phyloP scores from a whole-genome alignment of 148 eudicot species.

The Beta vulgaris region DNA sequence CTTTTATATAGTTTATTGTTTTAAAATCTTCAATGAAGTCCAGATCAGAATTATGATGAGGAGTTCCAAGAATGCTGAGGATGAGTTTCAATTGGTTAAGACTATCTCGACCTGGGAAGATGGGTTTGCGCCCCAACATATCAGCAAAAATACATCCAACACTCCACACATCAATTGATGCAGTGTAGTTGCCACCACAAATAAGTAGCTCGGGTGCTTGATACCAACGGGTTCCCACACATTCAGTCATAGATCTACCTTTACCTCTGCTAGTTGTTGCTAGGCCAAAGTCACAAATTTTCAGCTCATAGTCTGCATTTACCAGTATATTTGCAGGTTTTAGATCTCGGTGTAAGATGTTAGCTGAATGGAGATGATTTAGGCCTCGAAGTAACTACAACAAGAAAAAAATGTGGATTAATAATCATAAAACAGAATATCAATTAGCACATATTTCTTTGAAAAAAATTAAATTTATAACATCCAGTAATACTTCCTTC shows the following conservation, averaged over 20 bases:
- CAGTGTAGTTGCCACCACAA: conserved; percentile 27
- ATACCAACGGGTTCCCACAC: conserved; percentile 46
- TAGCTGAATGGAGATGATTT: conserved; percentile 43
- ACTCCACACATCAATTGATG: conserved; percentile 48
- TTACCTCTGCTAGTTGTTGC: conserved; percentile 31
- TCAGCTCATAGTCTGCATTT: conserved; percentile 41
- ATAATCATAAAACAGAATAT: too few species aligned
- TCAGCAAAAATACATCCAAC: conserved; percentile 54
- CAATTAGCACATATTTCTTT: too few species aligned
- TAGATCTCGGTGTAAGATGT: conserved; percentile 48
- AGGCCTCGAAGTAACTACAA: conserved; percentile 24
- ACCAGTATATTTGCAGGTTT: conserved; percentile 48
- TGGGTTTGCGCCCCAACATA: conserved; percentile 34
- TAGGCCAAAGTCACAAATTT: conserved; percentile 50
- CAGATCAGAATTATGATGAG: conserved; percentile 22
- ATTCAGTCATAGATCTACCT: conserved; percentile 35
- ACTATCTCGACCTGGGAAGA: conserved; percentile 32
- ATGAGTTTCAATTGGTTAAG: conserved; percentile 32
- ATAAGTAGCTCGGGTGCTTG: conserved; percentile 47
- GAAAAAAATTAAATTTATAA: too few species aligned
- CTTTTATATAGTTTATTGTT: conserved; percentile 23
- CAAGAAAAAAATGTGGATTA: too few species aligned
- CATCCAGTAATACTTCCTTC: too few species aligned
- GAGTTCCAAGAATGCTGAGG: conserved; percentile 34
- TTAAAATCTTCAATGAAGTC: conserved; percentile 29